Conservation (phyloP, 2,329 filamentous ascomycete genomes). For the Fusarium marasasianum region DNA sequence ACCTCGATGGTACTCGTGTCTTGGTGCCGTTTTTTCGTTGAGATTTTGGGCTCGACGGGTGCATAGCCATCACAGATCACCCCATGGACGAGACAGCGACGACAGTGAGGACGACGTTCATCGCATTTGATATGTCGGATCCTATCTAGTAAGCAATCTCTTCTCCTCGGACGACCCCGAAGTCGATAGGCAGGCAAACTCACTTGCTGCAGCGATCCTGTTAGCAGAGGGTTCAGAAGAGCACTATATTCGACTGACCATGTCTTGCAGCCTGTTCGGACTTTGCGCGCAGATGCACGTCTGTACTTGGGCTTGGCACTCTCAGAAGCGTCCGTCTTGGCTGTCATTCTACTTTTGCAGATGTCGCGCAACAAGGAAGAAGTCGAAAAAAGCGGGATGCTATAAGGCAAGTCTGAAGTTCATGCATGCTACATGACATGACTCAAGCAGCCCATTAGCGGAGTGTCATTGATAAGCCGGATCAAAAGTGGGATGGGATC, state of each 20-base stretch:
- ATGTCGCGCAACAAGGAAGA: neutral
- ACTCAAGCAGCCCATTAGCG: neutral
- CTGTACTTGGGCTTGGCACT: neutral
- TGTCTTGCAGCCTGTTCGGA: neutral
- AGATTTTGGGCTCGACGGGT: neutral
- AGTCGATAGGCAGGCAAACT: neutral
- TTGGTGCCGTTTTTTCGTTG: neutral
- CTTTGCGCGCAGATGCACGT: neutral
- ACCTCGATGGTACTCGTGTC: neutral
- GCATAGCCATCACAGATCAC: neutral
- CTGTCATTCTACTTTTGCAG: neutral
- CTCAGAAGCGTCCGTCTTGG: neutral
- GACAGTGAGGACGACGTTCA: neutral
- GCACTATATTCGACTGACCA: neutral
- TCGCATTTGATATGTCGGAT: neutral
- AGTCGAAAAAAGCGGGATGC: neutral
- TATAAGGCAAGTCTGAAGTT: neutral
- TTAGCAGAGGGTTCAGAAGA: neutral
- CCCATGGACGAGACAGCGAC: neutral
- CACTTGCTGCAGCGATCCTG: neutral
- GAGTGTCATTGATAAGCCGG: neutral
- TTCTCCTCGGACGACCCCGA: neutral
- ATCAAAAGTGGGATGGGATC: neutral
- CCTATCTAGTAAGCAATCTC: neutral
- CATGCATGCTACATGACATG: neutral